Conservation (phyloP, 2,329 filamentous ascomycete genomes). For the Aureobasidium melanogenum region DNA sequence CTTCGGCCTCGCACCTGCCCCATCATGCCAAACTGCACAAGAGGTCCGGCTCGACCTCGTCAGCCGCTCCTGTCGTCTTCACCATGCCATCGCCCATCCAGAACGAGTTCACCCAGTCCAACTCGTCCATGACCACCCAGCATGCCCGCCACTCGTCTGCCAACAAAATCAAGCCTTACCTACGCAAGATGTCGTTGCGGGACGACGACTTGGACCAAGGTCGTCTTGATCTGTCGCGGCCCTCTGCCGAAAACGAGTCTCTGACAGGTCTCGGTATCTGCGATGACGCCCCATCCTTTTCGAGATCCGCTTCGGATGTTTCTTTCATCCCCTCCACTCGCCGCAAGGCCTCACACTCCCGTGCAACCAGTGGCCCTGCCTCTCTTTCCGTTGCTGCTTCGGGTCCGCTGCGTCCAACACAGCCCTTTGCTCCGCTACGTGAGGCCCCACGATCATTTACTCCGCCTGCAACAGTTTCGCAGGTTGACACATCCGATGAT, state of each 20-base stretch:
- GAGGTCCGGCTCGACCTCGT: slow-evolving; percentile 21
- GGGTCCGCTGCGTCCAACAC: slow-evolving; percentile 37
- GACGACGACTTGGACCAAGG: slow-evolving; percentile 33
- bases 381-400: slow-evolving; percentile 36
- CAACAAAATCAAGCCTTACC: slow-evolving; percentile 46
- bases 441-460: slow-evolving; percentile 44
- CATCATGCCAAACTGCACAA: slow-evolving; percentile 23
- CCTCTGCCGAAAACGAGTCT: slow-evolving; percentile 45
- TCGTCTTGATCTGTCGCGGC: slow-evolving; percentile 45
- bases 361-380: slow-evolving; percentile 49
- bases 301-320: slow-evolving; percentile 35
- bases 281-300: slow-evolving; percentile 31
- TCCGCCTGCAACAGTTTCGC: slow-evolving; percentile 42
- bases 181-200: slow-evolving; percentile 44
- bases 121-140: slow-evolving; percentile 5
- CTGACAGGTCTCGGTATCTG: slow-evolving; percentile 46
- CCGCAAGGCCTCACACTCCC: slow-evolving; percentile 36
- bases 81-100: slow-evolving; percentile 24
- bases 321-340: slow-evolving; percentile 32
- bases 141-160: slow-evolving; percentile 18
- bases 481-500: slow-evolving; percentile 38
- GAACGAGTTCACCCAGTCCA: slow-evolving; percentile 18
- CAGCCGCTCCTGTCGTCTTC: slow-evolving; percentile 21
- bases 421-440: slow-evolving; percentile 46
- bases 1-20: slow-evolving; percentile 8